Percentiles rank a stretch among this genome's conserved stretches.
Evolutionary conservation across 177 flowering plant genomes (phyloP).

Genomic region (Telopea speciosissima): DNA sequence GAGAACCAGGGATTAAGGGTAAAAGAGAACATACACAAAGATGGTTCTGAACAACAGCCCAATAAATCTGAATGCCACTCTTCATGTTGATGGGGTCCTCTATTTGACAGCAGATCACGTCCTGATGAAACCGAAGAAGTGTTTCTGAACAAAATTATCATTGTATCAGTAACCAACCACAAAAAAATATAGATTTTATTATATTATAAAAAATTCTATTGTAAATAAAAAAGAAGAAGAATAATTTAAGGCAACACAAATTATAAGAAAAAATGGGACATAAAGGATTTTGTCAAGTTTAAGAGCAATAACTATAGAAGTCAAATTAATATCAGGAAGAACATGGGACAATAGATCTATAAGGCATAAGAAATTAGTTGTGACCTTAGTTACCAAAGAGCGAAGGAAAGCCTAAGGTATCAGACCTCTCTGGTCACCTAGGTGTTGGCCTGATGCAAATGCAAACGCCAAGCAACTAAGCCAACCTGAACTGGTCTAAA

Average conservation of each 20-base stretch:
- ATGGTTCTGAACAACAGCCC: constrained; percentile 90
- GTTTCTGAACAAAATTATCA: constrained; percentile 31
- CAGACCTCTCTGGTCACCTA: neutral
- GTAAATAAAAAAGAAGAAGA: neutral
- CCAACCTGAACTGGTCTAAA: too few relatives aligned
- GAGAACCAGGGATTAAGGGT: neutral
- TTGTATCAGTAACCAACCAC: neutral
- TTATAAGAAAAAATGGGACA: neutral
- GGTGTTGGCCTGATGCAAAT: neutral
- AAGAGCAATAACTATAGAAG: neutral
- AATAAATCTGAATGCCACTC: constrained; percentile 95
- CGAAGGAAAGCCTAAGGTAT: neutral
- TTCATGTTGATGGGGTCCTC: constrained; percentile 45
- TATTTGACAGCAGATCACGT: constrained; percentile 51
- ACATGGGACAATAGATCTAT: neutral
- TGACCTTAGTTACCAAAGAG: neutral
- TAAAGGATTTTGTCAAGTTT: neutral
- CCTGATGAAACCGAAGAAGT: constrained; percentile 57
- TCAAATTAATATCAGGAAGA: neutral
- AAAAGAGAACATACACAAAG: constrained; percentile 49
- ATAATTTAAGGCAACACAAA: too few relatives aligned
- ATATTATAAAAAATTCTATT: neutral
- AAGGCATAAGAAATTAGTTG: neutral
- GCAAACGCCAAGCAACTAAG: too few relatives aligned
- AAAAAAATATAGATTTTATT: neutral